phyloP scores from a whole-genome alignment of 1,139 yeast genomes.

The Wickerhamomyces sp. region DNA sequence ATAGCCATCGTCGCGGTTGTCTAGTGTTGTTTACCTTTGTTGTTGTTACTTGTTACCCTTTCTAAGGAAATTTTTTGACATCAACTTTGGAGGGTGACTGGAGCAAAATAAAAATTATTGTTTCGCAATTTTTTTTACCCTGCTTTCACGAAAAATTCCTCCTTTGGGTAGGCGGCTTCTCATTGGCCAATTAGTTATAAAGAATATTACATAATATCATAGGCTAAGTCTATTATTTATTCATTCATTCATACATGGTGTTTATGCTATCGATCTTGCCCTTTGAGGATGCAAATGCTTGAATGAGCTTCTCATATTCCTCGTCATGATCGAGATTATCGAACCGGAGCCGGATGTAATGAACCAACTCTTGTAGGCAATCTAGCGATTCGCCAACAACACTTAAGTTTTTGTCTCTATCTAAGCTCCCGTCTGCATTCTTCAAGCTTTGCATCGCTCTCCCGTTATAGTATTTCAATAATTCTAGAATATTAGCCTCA shows the following conservation, averaged over 20 bases:
- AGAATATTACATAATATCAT: not conserved
- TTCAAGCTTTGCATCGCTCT: slow-evolving; percentile 28
- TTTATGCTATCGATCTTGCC: slow-evolving; percentile 15
- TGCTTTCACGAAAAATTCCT: not conserved
- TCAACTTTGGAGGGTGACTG: slow-evolving; percentile 1
- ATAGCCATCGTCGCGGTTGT: slow-evolving; percentile 11
- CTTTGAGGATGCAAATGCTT: slow-evolving; percentile 8
- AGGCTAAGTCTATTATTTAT: not conserved
- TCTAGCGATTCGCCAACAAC: slow-evolving; percentile 37
- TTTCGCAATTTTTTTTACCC: not conserved
- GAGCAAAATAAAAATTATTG: too few species aligned
- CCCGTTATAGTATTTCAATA: slow-evolving; percentile 28
- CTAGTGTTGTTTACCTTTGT: not conserved
- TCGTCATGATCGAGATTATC: slow-evolving; percentile 13
- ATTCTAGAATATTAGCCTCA: slow-evolving; percentile 28
- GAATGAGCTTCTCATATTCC: slow-evolving; percentile 7
- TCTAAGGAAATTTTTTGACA: not conserved
- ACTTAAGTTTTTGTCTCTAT: slow-evolving; percentile 31
- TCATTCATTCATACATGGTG: slow-evolving; percentile 8
- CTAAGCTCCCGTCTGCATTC: slow-evolving; percentile 18
- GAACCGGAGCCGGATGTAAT: slow-evolving; percentile 13
- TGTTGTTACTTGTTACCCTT: slow-evolving; percentile 6
- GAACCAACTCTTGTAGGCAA: slow-evolving; percentile 31
- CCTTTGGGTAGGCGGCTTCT: not conserved
- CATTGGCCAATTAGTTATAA: not conserved